phyloP scores from a whole-genome alignment of 2,329 filamentous ascomycete genomes.

The Colletotrichum sp. region DNA sequence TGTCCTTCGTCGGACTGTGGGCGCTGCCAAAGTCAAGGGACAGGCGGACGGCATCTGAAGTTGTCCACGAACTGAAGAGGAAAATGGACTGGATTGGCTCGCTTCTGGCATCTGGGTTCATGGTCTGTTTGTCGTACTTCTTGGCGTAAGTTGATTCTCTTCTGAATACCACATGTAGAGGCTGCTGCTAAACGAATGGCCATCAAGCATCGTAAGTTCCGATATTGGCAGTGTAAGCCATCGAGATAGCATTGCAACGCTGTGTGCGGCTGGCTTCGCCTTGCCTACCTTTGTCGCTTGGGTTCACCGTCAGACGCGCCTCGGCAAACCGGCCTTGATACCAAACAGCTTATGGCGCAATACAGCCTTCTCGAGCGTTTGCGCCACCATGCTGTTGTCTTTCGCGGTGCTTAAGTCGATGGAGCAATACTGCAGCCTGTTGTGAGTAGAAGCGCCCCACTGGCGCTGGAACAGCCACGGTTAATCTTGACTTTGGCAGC shows the following conservation, averaged over 20 bases:
- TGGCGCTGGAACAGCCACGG: neutral
- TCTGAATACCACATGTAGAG: neutral
- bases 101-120: constrained; percentile 46
- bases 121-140: constrained; percentile 58
- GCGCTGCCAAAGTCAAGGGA: constrained; percentile 19
- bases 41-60: constrained; percentile 6
- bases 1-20: neutral
- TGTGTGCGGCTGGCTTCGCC: constrained; percentile 45
- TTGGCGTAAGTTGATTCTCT: constrained; percentile 47
- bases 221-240: constrained; percentile 45
- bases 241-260: constrained; percentile 46
- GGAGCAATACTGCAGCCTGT: constrained; percentile 47
- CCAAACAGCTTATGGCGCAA: constrained; percentile 69
- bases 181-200: neutral
- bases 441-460: neutral
- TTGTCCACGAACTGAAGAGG: neutral
- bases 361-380: constrained; percentile 58
- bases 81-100: constrained; percentile 63
- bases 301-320: constrained; percentile 53
- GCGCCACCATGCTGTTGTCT: constrained; percentile 52
- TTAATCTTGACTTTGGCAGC: neutral
- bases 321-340: constrained; percentile 58
- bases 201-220: constrained; percentile 30
- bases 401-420: constrained; percentile 47
- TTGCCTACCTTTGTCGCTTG: constrained; percentile 58